A percentile compares a stretch with the other conserved stretches of the same genome.
phyloP scores from a whole-genome alignment of 306 rosid species.

The Pterocarpus santalinus region DNA sequence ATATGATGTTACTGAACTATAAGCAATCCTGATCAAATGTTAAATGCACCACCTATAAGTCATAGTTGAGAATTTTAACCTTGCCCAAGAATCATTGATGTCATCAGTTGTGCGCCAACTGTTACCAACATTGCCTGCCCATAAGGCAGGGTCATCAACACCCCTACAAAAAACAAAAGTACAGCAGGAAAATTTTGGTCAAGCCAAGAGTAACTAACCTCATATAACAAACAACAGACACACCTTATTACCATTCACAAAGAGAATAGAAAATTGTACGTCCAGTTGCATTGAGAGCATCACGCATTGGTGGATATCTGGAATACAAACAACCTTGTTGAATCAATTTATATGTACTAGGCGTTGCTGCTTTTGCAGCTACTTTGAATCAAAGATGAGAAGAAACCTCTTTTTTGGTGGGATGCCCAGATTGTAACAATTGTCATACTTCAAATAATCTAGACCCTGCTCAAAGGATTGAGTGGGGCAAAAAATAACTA shows the following conservation, averaged over 20 bases:
- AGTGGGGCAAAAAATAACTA: background rate
- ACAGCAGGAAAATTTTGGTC: conserved; percentile 21
- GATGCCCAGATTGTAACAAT: conserved; percentile 89
- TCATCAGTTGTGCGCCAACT: conserved; percentile 99
- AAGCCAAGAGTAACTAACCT: conserved; percentile 31
- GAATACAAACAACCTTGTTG: conserved; percentile 48
- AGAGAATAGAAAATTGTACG: conserved; percentile 79
- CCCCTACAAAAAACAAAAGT: conserved; percentile 69
- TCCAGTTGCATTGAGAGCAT: conserved; percentile 80
- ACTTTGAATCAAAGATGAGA: conserved; percentile 46
- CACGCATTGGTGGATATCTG: conserved; percentile 98
- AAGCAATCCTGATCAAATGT: conserved; percentile 27
- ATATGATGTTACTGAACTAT: conserved; percentile 30
- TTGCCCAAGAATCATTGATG: conserved; percentile 94
- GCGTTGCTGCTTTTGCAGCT: conserved; percentile 21
- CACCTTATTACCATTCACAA: conserved; percentile 80
- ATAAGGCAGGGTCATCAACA: conserved; percentile 87
- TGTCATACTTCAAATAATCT: conserved; percentile 97
- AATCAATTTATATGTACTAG: conserved; percentile 46
- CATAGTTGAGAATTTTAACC: conserved; percentile 62
- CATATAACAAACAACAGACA: conserved; percentile 41
- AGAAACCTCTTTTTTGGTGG: conserved; percentile 76
- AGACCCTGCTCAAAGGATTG: conserved; percentile 64
- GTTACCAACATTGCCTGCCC: conserved; percentile 93
- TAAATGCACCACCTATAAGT: conserved; percentile 20